Evolutionary conservation across 352 stramenopile species (phyloP), one percentile per base, ranked within the genome.

Genomic region (Globisporangium viniferum): DNA sequence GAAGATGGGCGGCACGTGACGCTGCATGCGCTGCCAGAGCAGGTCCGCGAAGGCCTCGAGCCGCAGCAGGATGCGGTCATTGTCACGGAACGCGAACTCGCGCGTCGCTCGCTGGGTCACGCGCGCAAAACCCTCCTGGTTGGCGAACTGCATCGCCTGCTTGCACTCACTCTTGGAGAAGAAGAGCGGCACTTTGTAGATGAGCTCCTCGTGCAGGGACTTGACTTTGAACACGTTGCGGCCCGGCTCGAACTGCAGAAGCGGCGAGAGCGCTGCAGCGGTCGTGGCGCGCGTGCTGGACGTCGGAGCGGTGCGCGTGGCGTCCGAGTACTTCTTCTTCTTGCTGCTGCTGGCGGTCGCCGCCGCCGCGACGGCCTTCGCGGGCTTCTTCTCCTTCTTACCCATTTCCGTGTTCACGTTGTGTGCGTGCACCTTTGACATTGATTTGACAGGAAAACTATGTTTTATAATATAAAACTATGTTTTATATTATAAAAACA

Each of bases 71-170:
- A 94, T 77, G 39, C 86, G 76, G 68, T 89, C 84, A 64, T 93
- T 94, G 71, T 94, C 86, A 12, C 84, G 79, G 70, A 92, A 93
- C 3, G 86, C 84, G 56, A 80, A 90, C 56, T 91, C 73, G 5
- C 73, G 73, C 51, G 71, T 89, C 20, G 85, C 84, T 10, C 84
- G 79, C 67, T 94, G 86, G 2, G 83, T 92, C 35, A 92, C 86
- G 33, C 85, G 81, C 67, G 75, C 71, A 51, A 92, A 93, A 33
- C 82, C 84, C 57, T 88, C 72, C 2, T 70, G 36, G 15, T 84
- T 70, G 1, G 86, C 84, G 55, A 92, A 92, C 9, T 77, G 73
- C 27, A 83, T 79, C 39, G 90, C 82, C 33, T 78, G 76, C 51
- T 78, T 61, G 75, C 86, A 93, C 61, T 94, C 86, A 48, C 64